Evolutionary conservation across 371 early-diverging fungal species (phyloP).

Genomic region (Syncephalastrum monosporum): DNA sequence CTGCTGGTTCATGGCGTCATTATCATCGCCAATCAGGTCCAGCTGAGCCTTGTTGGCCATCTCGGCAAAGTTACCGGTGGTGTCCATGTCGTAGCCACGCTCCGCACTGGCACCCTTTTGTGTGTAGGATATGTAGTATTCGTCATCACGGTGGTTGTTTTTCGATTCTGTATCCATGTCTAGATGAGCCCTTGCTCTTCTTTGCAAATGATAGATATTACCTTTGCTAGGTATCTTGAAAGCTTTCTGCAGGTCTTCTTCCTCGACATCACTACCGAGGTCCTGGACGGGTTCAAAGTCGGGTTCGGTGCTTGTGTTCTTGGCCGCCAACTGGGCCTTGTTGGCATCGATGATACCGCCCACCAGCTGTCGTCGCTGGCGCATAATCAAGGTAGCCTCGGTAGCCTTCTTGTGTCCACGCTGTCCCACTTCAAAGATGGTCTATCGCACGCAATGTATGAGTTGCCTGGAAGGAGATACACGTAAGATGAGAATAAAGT

Average conservation of each 20-base stretch:
- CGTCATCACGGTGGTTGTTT: slow-evolving; percentile 71
- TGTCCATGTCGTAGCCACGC: slow-evolving; percentile 84
- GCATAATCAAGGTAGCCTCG: slow-evolving; percentile 77
- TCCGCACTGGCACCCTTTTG: slow-evolving; percentile 90
- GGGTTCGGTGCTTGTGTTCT: slow-evolving; percentile 15
- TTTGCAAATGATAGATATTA: background rate
- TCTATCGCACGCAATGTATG: slow-evolving; percentile 32
- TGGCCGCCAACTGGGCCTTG: slow-evolving; percentile 39
- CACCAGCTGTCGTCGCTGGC: slow-evolving; percentile 67
- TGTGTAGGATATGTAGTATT: slow-evolving; percentile 86
- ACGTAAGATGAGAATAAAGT: background rate
- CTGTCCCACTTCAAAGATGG: slow-evolving; percentile 90
- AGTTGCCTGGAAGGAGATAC: background rate
- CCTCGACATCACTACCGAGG: slow-evolving; percentile 48
- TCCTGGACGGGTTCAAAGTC: slow-evolving; percentile 19
- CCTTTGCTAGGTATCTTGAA: slow-evolving; percentile 42
- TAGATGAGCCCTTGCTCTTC: slow-evolving; percentile 6
- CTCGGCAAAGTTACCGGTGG: slow-evolving; percentile 75
- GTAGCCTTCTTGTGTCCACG: slow-evolving; percentile 76
- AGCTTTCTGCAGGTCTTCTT: slow-evolving; percentile 49
- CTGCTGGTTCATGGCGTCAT: slow-evolving; percentile 52
- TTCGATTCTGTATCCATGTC: background rate
- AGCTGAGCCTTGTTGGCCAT: slow-evolving; percentile 78
- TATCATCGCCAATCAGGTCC: slow-evolving; percentile 86
- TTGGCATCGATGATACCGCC: slow-evolving; percentile 57